Evolutionary conservation across 2,329 filamentous ascomycete genomes (phyloP), one percentile per base, ranked within the genome.

Genomic region (Cadophora luteo-olivacea): DNA sequence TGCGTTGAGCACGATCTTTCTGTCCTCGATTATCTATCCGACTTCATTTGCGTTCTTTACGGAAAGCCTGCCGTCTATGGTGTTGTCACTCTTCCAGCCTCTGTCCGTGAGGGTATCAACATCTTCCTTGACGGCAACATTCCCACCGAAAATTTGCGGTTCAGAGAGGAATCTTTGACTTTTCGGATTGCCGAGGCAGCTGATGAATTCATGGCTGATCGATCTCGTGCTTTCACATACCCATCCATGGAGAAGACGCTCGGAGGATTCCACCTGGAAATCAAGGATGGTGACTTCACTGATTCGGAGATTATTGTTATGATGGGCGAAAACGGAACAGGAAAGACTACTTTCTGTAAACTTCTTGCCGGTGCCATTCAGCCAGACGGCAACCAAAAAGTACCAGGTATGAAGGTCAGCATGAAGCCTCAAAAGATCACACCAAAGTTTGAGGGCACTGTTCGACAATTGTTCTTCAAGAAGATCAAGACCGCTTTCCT

Each of bases 371-470:
- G 97, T 79, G 93, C 92, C 49, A 87, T 97, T 75, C 95, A 97
- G 83, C 96, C 97, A 9, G 97, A 99, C 76, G 89, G 87, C 75
- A 89, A 85, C 73, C 85, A 88, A 76, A 89, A 89, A 76, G 87
- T 99, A 19, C 96, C 96, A 19, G 89, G 92, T 75, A 97, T 99
- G 94, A 94, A 92, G 84, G 97, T 99, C 80, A 94, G 91, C 84
- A 97, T 98, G 94, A 99, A 99, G 87, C 97, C 97, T 24, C 96
- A 99, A 85, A 99, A 97, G 78, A 99, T 99, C 78, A 99, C 94
- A 2, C 96, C 96, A 79, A 99, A 97, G 82, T 99, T 97, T 79
- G 91, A 94, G 74, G 96, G 97, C 72, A 99, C 95, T 49, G 96
- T 99, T 68, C 93, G 96, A 72, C 94, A 97, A 82, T 87, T 99